These are phyloP conservation scores for Apiotrichum gamsii DNA, from an alignment of 1,284 basidiomycete species.

Conservation along the genomic window DNA sequence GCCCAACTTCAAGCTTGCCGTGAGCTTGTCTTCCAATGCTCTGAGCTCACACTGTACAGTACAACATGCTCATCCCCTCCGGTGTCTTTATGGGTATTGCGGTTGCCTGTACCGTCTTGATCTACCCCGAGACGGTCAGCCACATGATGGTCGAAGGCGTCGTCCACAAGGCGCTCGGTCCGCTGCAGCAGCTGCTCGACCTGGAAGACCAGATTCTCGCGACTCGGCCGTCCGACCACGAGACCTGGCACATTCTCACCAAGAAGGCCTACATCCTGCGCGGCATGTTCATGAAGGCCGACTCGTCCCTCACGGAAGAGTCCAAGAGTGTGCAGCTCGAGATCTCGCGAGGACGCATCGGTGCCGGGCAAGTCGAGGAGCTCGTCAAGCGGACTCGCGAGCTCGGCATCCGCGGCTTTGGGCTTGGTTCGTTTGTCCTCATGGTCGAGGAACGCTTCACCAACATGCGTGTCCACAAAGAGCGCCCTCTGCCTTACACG, in stretches of 20 bases:
- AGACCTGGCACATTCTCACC: slow-evolving; percentile 30
- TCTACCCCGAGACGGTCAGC: slow-evolving; percentile 69
- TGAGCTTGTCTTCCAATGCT: slow-evolving; percentile 15
- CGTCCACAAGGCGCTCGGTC: slow-evolving; percentile 32
- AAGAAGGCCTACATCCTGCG: slow-evolving; percentile 20
- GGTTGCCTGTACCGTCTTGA: slow-evolving; percentile 54
- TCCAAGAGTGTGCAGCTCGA: slow-evolving; percentile 47
- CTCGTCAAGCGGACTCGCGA: slow-evolving; percentile 38
- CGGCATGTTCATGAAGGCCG: slow-evolving; percentile 23
- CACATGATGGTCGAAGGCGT: slow-evolving; percentile 46
- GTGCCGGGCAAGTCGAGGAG: slow-evolving; percentile 42
- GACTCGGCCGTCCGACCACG: slow-evolving; percentile 23
- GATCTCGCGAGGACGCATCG: slow-evolving; percentile 46
- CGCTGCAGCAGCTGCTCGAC: slow-evolving; percentile 32
- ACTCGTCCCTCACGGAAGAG: slow-evolving; percentile 29
- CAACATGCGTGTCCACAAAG: slow-evolving; percentile 3
- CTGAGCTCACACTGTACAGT: slow-evolving; percentile 16
- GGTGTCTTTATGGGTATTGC: slow-evolving; percentile 59
- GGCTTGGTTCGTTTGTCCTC: slow-evolving; percentile 35
- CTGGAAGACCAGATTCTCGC: slow-evolving; percentile 41
- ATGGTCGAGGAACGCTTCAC: slow-evolving; percentile 31
- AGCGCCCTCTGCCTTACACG: slow-evolving; percentile 14
- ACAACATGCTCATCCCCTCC: slow-evolving; percentile 57
- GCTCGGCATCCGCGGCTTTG: slow-evolving; percentile 32
- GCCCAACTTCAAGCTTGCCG: slow-evolving; percentile 57